phyloP scores from a whole-genome alignment of 208 protist genomes.

The Acanthamoeba sp. region DNA sequence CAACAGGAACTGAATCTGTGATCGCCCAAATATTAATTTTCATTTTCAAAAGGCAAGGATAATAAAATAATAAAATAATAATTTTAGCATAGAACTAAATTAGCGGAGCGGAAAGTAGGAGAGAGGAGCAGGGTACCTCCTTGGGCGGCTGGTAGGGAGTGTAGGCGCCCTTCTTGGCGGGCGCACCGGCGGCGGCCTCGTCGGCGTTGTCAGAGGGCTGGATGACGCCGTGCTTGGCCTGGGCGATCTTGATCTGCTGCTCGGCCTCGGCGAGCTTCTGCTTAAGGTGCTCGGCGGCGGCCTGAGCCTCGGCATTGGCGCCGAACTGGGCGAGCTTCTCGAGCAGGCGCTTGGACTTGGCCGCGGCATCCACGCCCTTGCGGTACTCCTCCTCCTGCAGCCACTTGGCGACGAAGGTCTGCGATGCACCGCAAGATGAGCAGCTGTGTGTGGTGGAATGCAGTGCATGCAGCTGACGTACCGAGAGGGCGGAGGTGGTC shows the following conservation, averaged over 20 bases:
- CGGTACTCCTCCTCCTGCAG: slow-evolving; percentile 68
- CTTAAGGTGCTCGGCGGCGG: slow-evolving; percentile 24
- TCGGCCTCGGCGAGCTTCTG: slow-evolving; percentile 64
- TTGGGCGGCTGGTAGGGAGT: slow-evolving; percentile 56
- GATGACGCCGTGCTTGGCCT: slow-evolving; percentile 72
- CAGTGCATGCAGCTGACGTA: background rate
- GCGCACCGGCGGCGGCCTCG: background rate
- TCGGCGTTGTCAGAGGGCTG: background rate
- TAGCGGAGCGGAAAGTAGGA: too few species aligned
- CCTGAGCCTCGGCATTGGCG: slow-evolving; percentile 58
- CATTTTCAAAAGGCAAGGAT: too few species aligned
- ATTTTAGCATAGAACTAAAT: too few species aligned
- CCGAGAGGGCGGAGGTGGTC: slow-evolving; percentile 46
- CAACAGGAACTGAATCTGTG: slow-evolving; percentile 10
- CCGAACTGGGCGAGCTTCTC: slow-evolving; percentile 47
- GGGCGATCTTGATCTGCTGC: slow-evolving; percentile 51
- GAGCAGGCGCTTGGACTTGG: slow-evolving; percentile 40
- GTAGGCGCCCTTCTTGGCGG: slow-evolving; percentile 17
- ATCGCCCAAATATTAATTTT: too few species aligned
- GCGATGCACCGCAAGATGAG: background rate
- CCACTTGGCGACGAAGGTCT: slow-evolving; percentile 73
- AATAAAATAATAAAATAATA: too few species aligned
- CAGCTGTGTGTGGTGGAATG: background rate
- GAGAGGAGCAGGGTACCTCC: background rate
- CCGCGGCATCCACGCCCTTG: slow-evolving; percentile 39